A percentile compares a stretch with the other conserved stretches of the same genome.
Evolutionary conservation across 257 asterid genomes (phyloP).

Genomic region (Fraxinus excelsior): DNA sequence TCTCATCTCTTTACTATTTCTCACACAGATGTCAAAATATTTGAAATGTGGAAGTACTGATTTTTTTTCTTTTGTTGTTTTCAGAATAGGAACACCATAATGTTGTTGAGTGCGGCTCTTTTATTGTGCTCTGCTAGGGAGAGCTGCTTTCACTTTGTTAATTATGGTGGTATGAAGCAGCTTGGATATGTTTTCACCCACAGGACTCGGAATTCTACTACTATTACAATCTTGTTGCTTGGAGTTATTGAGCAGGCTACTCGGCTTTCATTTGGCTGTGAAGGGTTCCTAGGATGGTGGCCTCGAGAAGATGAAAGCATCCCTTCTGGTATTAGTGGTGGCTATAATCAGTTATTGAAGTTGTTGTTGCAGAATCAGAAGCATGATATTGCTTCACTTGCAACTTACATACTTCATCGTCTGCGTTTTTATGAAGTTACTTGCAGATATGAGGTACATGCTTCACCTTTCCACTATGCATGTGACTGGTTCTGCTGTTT

Average conservation of each 20-base stretch:
- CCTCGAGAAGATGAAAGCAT: constrained; percentile 76
- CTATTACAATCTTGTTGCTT: constrained; percentile 55
- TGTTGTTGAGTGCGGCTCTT: constrained; percentile 68
- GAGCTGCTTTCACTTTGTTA: constrained; percentile 76
- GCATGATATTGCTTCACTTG: constrained; percentile 85
- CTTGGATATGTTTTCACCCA: constrained; percentile 61
- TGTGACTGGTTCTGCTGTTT: constrained; percentile 16
- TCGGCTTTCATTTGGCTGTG: constrained; percentile 84
- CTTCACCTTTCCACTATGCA: constrained; percentile 24
- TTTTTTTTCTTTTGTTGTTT: constrained; percentile 29
- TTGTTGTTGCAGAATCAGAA: constrained; percentile 78
- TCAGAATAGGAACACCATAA: constrained; percentile 71
- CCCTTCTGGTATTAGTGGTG: constrained; percentile 78
- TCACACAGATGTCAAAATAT: background rate
- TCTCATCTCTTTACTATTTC: constrained; percentile 12
- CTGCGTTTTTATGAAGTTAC: constrained; percentile 86
- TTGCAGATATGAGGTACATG: constrained; percentile 86
- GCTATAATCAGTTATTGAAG: constrained; percentile 86
- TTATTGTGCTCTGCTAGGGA: constrained; percentile 83
- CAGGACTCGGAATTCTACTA: constrained; percentile 45
- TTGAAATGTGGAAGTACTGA: constrained; percentile 18
- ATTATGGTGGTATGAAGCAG: constrained; percentile 88
- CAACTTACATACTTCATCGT: constrained; percentile 86
- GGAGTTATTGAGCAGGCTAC: constrained; percentile 87
- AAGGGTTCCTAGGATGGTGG: constrained; percentile 89